Evolutionary conservation across 2,329 filamentous ascomycete genomes (phyloP), one percentile per base, ranked within the genome.

Genomic region (Fusarium brevicatenulatum): DNA sequence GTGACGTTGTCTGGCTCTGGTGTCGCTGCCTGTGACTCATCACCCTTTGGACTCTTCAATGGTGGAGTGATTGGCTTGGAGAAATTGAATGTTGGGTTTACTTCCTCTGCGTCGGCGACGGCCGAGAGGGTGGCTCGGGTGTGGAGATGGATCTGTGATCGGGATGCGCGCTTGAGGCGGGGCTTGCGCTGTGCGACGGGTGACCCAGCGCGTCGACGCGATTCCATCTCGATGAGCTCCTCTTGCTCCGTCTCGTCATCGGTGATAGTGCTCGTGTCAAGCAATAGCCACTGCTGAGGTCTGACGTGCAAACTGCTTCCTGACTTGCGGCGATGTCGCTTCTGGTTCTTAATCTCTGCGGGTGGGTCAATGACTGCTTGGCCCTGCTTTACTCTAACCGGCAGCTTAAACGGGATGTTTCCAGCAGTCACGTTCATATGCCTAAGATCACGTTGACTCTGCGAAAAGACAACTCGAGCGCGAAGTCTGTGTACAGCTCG

Each of bases 401-500:
- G 76, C 18, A 75, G 53, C 56, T 76, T 76, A 54, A 68, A 63
- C 44, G 70, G 68, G 16, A 81, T 69, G 32, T 79, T 76, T 21
- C 80, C 79, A 37, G 81, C 64, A 39, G 76, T 66, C 23, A 79
- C 61, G 55, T 37, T 83, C 52, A 89, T 79, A 23, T 85, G 83
- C 13, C 90, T 84, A 39, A 92, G 78, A 68, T 92, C 87, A 15
- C 89, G 86, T 70, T 92, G 90, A 72, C 89, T 91, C 57, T 89
- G 86, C 36, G 89, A 91, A 77, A 94, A 94, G 21, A 91, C 90
- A 5, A 94, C 90, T 8, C 90, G 85, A 6, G 91, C 89, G 36
- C 92, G 87, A 34, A 95, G 83, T 16, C 87, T 85, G 70, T 93
- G 91, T 2, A 95, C 92, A 5, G 93, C 92, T 25, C 89, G 86